Percentiles rank a stretch among this genome's conserved stretches.
Evolutionary conservation across 1,284 basidiomycete genomes (phyloP).

Genomic region (Naganishia liquefaciens): DNA sequence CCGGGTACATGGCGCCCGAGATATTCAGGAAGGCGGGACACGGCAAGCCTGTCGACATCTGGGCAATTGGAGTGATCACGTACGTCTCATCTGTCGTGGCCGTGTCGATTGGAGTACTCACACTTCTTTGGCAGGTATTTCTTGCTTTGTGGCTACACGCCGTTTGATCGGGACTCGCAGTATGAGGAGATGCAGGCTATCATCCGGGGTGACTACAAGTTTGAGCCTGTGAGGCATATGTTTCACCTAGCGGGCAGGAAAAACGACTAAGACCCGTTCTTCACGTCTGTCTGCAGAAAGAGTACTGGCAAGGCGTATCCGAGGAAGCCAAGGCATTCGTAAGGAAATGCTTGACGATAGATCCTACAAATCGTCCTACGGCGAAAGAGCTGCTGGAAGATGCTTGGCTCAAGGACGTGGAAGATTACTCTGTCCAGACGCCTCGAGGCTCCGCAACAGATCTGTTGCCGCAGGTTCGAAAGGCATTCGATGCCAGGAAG

Average conservation of each 20-base stretch:
- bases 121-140: slow-evolving; percentile 62
- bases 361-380: slow-evolving; percentile 74
- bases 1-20: slow-evolving; percentile 91
- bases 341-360: slow-evolving; percentile 73
- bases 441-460: slow-evolving; percentile 69
- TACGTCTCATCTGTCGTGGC: slow-evolving; percentile 19
- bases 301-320: slow-evolving; percentile 85
- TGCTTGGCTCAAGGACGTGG: slow-evolving; percentile 69
- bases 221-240: slow-evolving; percentile 63
- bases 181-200: slow-evolving; percentile 91
- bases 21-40: slow-evolving; percentile 97
- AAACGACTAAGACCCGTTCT: neutral
- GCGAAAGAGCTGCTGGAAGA: slow-evolving; percentile 70
- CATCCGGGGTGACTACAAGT: slow-evolving; percentile 84
- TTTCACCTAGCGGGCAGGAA: too few species aligned
- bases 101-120: neutral
- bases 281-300: slow-evolving; percentile 50
- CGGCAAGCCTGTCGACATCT: slow-evolving; percentile 92
- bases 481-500: slow-evolving; percentile 80
- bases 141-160: slow-evolving; percentile 90
- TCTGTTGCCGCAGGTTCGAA: slow-evolving; percentile 83
- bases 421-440: slow-evolving; percentile 71
- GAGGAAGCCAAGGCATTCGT: slow-evolving; percentile 81
- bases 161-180: slow-evolving; percentile 86
- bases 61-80: slow-evolving; percentile 96